Evolutionary conservation across 306 rosid genomes (phyloP).

Genomic region (Prunus dulcis): DNA sequence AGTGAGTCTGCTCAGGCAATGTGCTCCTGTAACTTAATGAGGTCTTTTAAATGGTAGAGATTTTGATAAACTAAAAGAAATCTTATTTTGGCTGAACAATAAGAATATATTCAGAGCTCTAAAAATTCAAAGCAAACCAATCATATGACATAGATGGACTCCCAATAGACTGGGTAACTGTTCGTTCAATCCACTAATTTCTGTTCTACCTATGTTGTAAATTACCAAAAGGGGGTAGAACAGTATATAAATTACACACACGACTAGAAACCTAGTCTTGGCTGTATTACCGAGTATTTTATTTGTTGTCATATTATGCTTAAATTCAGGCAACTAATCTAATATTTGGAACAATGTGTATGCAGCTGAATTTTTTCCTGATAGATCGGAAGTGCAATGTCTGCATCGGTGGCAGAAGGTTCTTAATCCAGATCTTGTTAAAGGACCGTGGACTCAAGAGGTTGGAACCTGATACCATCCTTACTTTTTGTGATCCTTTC

Average conservation of each 20-base stretch:
- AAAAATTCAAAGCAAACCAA: not conserved
- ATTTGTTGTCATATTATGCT: slow-evolving; percentile 9
- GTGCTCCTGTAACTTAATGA: not conserved
- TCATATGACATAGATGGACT: not conserved
- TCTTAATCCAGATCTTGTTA: slow-evolving; percentile 94
- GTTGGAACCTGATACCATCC: slow-evolving; percentile 38
- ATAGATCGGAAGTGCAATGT: slow-evolving; percentile 98
- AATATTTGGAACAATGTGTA: slow-evolving; percentile 30
- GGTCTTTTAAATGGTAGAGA: not conserved
- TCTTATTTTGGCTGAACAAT: not conserved
- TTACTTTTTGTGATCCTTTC: slow-evolving; percentile 7
- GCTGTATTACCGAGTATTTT: not conserved
- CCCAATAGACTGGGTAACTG: not conserved
- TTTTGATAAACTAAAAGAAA: not conserved
- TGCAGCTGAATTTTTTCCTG: slow-evolving; percentile 89
- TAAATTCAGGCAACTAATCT: slow-evolving; percentile 20
- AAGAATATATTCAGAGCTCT: not conserved
- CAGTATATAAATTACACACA: not conserved
- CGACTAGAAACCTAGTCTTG: not conserved
- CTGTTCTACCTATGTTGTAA: not conserved
- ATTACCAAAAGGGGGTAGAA: not conserved
- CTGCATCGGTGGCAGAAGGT: slow-evolving; percentile 99
- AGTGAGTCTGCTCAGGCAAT: slow-evolving; percentile 4
- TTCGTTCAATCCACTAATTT: not conserved
- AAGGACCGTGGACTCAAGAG: slow-evolving; percentile 98